Evolutionary conservation across 108 stramenopile species (phyloP).

Genomic region (Seminavis robusta): DNA sequence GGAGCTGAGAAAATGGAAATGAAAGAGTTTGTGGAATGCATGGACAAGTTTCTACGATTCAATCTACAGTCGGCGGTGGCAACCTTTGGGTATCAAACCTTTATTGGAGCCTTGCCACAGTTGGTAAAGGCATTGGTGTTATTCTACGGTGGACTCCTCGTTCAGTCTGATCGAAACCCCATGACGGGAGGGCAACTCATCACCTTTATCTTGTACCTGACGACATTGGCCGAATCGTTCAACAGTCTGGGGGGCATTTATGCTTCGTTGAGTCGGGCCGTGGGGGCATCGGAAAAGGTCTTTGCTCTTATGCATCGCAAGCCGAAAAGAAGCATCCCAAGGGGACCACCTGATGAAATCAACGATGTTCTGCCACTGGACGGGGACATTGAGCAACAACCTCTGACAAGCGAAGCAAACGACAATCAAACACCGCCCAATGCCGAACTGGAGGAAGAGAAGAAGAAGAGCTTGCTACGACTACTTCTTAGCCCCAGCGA

Average conservation of each 20-base stretch:
- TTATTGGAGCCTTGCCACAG: constrained; percentile 61
- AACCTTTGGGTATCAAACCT: constrained; percentile 56
- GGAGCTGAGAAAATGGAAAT: constrained; percentile 60
- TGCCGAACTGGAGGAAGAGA: not conserved
- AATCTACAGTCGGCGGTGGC: constrained; percentile 45
- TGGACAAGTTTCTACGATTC: constrained; percentile 48
- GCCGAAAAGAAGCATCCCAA: too few relatives aligned
- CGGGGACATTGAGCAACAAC: too few relatives aligned
- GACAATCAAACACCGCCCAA: too few relatives aligned
- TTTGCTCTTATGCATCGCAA: constrained; percentile 60
- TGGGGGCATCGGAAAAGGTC: not conserved
- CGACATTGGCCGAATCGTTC: constrained; percentile 47
- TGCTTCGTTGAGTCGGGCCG: not conserved
- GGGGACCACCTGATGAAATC: too few relatives aligned
- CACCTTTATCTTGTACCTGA: constrained; percentile 53
- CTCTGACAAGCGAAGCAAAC: too few relatives aligned
- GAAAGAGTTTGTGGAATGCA: constrained; percentile 38
- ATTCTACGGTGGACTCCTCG: constrained; percentile 71
- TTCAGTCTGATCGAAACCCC: constrained; percentile 21
- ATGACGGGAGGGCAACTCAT: constrained; percentile 58
- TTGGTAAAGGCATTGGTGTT: constrained; percentile 60
- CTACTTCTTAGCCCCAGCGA: too few relatives aligned
- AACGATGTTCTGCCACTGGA: too few relatives aligned
- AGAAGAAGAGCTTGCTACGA: too few relatives aligned
- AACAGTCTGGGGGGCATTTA: constrained; percentile 4